phyloP scores from a whole-genome alignment of 805 yeast species.

The Sungouiella blattae region DNA sequence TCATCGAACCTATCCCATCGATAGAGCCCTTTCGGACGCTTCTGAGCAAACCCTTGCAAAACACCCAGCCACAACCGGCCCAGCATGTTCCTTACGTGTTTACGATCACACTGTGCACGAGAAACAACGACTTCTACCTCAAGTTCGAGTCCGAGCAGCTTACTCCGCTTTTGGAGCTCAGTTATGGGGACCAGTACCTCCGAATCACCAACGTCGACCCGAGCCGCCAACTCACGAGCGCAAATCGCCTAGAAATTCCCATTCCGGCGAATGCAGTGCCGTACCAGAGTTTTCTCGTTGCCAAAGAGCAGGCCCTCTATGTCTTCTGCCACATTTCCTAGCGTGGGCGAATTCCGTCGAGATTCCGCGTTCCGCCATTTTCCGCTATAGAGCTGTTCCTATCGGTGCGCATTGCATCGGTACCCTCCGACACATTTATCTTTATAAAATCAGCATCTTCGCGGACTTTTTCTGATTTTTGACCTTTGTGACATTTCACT shows the following conservation, averaged over 20 bases:
- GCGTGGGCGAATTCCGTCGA: constrained; percentile 1
- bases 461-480: no score
- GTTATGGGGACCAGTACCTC: constrained; percentile 7
- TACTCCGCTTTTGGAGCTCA: constrained; percentile 8
- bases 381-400: no score
- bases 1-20: no score
- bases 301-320: constrained; percentile 7
- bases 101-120: constrained; percentile 4
- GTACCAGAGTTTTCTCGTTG: constrained; percentile 9
- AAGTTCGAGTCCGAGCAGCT: constrained; percentile 18
- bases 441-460: no score
- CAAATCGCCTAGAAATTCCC: constrained; percentile 7
- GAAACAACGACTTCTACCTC: constrained; percentile 5
- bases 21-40: no score
- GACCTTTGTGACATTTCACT: no score
- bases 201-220: constrained; percentile 12
- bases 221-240: constrained; percentile 4
- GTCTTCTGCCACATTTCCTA: constrained; percentile 8
- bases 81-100: constrained; percentile 6
- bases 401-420: no score
- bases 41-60: no score
- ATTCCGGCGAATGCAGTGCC: constrained; percentile 8
- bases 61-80: background rate
- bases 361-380: background rate
- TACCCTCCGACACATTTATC: no score